A percentile compares a stretch with the other conserved stretches of the same genome.
phyloP scores from a whole-genome alignment of 2,329 filamentous ascomycete species.

The Epichloe gansuensis region DNA sequence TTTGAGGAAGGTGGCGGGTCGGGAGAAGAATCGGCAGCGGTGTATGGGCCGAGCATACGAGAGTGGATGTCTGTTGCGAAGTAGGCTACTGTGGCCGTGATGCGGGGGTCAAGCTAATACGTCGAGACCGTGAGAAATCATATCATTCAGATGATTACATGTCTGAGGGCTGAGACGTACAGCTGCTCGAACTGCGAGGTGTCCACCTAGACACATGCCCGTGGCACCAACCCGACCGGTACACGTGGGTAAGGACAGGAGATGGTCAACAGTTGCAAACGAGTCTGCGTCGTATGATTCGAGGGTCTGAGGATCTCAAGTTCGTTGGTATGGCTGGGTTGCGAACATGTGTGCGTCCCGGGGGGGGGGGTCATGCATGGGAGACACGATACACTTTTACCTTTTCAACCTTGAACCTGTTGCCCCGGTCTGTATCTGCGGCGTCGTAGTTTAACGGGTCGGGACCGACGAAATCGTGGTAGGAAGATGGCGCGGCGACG shows the following conservation, averaged over 20 bases:
- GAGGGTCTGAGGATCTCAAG: conserved; percentile 44
- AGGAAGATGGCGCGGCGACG: conserved; percentile 77
- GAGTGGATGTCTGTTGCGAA: conserved; percentile 88
- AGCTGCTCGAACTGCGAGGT: conserved; percentile 54
- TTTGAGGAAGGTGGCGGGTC: conserved; percentile 24
- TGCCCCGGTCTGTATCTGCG: conserved; percentile 77
- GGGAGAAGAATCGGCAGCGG: conserved; percentile 32
- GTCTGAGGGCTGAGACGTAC: conserved; percentile 22
- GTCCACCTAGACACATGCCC: conserved; percentile 89
- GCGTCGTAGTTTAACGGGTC: conserved; percentile 76
- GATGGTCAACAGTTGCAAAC: conserved; percentile 51
- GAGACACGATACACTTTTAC: conserved; percentile 20
- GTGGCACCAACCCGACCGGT: conserved; percentile 68
- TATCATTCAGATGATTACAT: background rate
- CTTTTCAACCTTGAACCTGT: conserved; percentile 75
- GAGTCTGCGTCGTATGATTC: conserved; percentile 78
- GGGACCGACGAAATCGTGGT: conserved; percentile 84
- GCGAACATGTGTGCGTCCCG: too few relatives aligned
- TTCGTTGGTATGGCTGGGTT: background rate
- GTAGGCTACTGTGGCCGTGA: conserved; percentile 70
- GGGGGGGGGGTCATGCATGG: too few relatives aligned
- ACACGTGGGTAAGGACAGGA: conserved; percentile 62
- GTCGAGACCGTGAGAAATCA: background rate
- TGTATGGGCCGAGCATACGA: conserved; percentile 54
- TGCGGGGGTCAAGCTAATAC: conserved; percentile 53